Percentiles rank a stretch among this genome's conserved stretches.
Evolutionary conservation across 305 asterid genomes (phyloP).

Genomic region (Fraxinus greggii): DNA sequence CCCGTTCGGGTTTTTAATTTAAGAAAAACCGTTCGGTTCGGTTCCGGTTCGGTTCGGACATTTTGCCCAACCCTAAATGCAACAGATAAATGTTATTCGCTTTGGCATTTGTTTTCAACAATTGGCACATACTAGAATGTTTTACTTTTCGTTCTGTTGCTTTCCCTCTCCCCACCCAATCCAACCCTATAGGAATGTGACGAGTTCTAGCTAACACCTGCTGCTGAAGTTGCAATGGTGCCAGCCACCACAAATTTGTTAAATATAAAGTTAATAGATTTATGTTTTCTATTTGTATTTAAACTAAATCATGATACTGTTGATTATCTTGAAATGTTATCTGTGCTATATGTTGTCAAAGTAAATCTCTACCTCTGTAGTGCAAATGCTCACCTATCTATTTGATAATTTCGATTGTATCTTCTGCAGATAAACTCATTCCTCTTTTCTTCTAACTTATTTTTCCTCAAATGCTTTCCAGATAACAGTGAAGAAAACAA

Average conservation of each 20-base stretch:
- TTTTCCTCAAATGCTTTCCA: slow-evolving; percentile 37
- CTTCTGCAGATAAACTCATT: slow-evolving; percentile 5
- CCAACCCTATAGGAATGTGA: background rate
- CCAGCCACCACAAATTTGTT: slow-evolving; percentile 12
- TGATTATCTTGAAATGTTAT: background rate
- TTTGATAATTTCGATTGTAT: slow-evolving; percentile 11
- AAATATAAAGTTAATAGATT: background rate
- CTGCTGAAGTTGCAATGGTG: background rate
- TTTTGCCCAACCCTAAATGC: too few species aligned
- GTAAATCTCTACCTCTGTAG: background rate
- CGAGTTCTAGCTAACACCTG: background rate
- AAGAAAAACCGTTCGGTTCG: too few species aligned
- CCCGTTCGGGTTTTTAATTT: too few species aligned
- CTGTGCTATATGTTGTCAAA: background rate
- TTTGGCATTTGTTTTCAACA: slow-evolving; percentile 9
- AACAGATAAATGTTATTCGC: background rate
- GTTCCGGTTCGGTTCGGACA: too few species aligned
- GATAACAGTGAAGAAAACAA: slow-evolving; percentile 50
- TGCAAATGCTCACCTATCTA: background rate
- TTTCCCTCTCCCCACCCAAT: background rate
- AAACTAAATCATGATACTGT: background rate
- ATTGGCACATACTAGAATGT: background rate
- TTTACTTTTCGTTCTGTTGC: background rate
- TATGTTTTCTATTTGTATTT: background rate
- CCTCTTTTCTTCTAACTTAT: slow-evolving; percentile 15